Evolutionary conservation across 2,329 filamentous ascomycete genomes (phyloP).

Genomic region (Tympanopsis confertula): DNA sequence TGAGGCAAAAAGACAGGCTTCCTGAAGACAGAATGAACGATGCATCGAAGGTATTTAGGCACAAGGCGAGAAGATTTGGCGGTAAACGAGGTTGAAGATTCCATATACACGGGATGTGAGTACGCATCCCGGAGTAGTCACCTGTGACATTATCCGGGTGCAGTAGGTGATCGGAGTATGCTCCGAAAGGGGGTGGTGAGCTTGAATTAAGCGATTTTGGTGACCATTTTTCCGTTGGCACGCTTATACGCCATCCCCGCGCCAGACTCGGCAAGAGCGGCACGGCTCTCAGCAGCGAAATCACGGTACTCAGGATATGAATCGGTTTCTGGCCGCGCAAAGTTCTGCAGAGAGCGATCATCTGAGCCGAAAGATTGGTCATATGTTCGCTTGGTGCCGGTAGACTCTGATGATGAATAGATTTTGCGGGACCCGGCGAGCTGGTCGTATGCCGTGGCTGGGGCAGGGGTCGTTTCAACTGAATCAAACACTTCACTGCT

Average conservation of each 20-base stretch:
- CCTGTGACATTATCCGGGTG: too few relatives aligned
- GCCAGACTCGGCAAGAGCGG: neutral
- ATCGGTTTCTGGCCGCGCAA: neutral
- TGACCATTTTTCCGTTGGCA: neutral
- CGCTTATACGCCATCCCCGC: neutral
- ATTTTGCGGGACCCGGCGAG: neutral
- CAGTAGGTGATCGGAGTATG: too few relatives aligned
- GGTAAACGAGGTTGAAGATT: too few relatives aligned
- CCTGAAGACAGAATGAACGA: too few relatives aligned
- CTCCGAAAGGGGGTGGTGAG: too few relatives aligned
- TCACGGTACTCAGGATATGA: neutral
- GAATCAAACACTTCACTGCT: neutral
- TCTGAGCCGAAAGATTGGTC: neutral
- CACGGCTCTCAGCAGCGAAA: neutral
- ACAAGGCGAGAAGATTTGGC: too few relatives aligned
- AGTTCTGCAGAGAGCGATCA: neutral
- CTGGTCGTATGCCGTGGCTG: neutral
- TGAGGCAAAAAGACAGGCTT: too few relatives aligned
- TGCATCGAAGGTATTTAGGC: too few relatives aligned
- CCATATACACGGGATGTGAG: too few relatives aligned
- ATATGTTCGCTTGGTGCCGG: neutral
- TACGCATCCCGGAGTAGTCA: too few relatives aligned
- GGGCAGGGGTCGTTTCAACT: neutral
- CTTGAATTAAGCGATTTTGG: too few relatives aligned
- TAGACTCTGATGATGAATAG: neutral